These are phyloP conservation scores for Calocera viscosa DNA, from an alignment of 768 basidiomycete species.

Conservation along the genomic window DNA sequence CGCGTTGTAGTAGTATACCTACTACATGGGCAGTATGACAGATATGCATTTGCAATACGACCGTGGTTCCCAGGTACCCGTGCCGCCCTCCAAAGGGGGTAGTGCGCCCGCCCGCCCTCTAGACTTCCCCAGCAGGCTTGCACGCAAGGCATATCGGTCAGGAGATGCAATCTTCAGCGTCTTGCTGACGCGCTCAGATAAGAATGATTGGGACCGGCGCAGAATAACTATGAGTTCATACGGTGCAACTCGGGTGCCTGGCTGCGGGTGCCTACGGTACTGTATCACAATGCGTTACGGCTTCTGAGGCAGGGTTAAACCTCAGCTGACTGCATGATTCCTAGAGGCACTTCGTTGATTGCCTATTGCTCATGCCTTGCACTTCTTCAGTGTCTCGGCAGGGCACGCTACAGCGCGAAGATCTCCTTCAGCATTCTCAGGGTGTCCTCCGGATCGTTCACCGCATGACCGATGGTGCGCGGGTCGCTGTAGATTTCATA, in stretches of 20 bases:
- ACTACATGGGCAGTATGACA: not conserved
- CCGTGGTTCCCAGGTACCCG: too few species aligned
- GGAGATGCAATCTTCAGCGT: too few species aligned
- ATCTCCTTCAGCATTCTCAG: conserved; percentile 52
- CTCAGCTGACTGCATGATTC: too few species aligned
- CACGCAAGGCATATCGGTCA: too few species aligned
- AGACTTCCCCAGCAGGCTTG: too few species aligned
- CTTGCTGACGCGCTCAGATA: too few species aligned
- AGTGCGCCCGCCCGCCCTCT: too few species aligned
- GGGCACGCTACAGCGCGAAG: conserved; percentile 31
- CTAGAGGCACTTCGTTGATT: not conserved
- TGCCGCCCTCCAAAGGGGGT: too few species aligned
- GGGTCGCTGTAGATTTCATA: conserved; percentile 76
- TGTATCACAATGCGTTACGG: not conserved
- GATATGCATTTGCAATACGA: not conserved
- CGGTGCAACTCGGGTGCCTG: not conserved
- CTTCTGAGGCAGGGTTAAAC: too few species aligned
- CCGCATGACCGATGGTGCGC: conserved; percentile 77
- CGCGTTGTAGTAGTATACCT: not conserved
- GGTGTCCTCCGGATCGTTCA: conserved; percentile 66
- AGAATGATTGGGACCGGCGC: too few species aligned
- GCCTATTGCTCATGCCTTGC: not conserved
- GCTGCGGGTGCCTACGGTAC: not conserved
- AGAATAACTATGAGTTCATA: not conserved
- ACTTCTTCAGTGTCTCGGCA: not conserved